Percentiles rank a stretch among this genome's conserved stretches.
Conservation (phyloP, 352 stramenopile genomes). For the Phytophthora nicotianae region DNA sequence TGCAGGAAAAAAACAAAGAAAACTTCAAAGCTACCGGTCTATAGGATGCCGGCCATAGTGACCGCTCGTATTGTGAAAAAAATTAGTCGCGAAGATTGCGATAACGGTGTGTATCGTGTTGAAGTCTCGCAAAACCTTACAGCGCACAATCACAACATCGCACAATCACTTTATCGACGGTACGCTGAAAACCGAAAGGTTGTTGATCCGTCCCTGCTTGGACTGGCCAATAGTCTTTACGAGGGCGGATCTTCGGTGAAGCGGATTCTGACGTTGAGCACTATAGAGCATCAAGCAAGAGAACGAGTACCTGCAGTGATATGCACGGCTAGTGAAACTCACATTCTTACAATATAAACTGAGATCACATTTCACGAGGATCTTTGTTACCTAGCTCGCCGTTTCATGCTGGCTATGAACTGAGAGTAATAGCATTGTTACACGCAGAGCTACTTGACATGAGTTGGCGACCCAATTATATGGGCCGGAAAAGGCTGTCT, state of each 20-base stretch:
- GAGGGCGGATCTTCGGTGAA: not conserved
- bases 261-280: not conserved
- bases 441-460: no score
- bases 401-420: no score
- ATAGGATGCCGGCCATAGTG: not conserved
- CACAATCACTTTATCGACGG: not conserved
- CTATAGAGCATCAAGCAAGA: no score
- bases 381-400: no score
- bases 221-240: not conserved
- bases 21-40: not conserved
- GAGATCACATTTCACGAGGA: no score
- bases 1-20: not conserved
- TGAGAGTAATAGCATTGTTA: no score
- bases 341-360: no score
- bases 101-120: not conserved
- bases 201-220: not conserved
- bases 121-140: not conserved
- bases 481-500: no score
- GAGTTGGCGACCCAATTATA: no score
- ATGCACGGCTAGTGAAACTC: no score
- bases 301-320: no score
- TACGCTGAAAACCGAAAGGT: not conserved
- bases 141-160: not conserved
- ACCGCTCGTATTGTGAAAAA: not conserved
- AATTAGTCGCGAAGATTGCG: not conserved